Percentiles rank a stretch among this genome's conserved stretches.
Evolutionary conservation across 805 yeast species (phyloP).

Genomic region (Lachancea thermotolerans): DNA sequence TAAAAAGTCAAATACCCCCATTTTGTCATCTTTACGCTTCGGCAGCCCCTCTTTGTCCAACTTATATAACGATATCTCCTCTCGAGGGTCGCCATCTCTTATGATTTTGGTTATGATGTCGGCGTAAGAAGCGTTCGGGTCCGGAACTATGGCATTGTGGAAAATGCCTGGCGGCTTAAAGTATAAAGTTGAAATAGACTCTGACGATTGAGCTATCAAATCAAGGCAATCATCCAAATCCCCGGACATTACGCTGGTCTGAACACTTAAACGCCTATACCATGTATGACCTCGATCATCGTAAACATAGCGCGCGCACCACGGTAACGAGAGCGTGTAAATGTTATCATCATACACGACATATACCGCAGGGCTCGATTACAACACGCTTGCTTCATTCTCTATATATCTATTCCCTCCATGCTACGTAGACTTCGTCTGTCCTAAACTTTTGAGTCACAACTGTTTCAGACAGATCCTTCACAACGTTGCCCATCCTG

Average conservation of each 20-base stretch:
- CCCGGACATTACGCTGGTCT: constrained; percentile 18
- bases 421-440: constrained; percentile 82
- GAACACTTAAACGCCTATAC: background rate
- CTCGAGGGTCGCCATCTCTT: constrained; percentile 51
- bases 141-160: constrained; percentile 51
- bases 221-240: constrained; percentile 27
- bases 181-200: constrained; percentile 37
- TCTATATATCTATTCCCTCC: constrained; percentile 53
- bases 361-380: too few species aligned
- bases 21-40: constrained; percentile 46
- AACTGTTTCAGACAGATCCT: constrained; percentile 57
- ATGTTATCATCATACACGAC: too few species aligned
- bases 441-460: constrained; percentile 94
- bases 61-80: constrained; percentile 41
- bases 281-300: too few species aligned
- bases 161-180: constrained; percentile 57
- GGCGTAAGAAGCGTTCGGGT: constrained; percentile 15
- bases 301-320: too few species aligned
- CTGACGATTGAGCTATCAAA: constrained; percentile 35
- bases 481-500: constrained; percentile 65
- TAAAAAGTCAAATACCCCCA: constrained; percentile 32
- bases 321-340: too few species aligned
- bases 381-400: too few species aligned
- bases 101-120: constrained; percentile 44
- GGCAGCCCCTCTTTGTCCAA: constrained; percentile 35